Evolutionary conservation across 2,329 filamentous ascomycete species (phyloP).

Genomic region (Botrytis galanthina): DNA sequence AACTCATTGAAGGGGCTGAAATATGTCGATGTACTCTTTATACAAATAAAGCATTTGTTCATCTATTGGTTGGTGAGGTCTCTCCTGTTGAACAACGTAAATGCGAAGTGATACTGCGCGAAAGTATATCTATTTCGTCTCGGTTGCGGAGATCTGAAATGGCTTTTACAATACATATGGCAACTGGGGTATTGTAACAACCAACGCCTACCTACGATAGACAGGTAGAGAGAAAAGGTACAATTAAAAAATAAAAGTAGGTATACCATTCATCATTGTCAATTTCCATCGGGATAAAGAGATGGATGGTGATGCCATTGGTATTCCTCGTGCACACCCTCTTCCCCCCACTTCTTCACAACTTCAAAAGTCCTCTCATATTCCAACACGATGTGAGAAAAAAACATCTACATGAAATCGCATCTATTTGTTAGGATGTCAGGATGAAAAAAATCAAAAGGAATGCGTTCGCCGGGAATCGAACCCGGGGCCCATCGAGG

Average conservation of each 20-base stretch:
- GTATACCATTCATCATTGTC: background rate
- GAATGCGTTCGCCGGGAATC: constrained; percentile 36
- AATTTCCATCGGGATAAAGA: background rate
- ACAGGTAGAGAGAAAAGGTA: background rate
- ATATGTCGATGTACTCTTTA: too few species aligned
- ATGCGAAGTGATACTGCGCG: too few species aligned
- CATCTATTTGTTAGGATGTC: background rate
- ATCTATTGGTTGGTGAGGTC: too few species aligned
- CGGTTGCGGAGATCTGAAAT: background rate
- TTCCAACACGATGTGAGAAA: too few species aligned
- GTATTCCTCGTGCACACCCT: too few species aligned
- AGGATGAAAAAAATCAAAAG: background rate
- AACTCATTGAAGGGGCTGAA: too few species aligned
- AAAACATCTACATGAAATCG: background rate
- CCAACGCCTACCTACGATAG: too few species aligned
- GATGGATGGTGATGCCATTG: background rate
- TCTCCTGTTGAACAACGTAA: too few species aligned
- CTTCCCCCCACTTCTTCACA: too few species aligned
- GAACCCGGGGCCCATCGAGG: constrained; percentile 37
- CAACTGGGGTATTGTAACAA: too few species aligned
- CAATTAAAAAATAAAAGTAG: background rate
- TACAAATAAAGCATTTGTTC: too few species aligned
- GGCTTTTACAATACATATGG: background rate
- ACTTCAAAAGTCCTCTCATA: too few species aligned
- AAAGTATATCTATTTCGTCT: background rate